phyloP scores from a whole-genome alignment of 441 rosid genomes.

The Gossypium gossypioides region DNA sequence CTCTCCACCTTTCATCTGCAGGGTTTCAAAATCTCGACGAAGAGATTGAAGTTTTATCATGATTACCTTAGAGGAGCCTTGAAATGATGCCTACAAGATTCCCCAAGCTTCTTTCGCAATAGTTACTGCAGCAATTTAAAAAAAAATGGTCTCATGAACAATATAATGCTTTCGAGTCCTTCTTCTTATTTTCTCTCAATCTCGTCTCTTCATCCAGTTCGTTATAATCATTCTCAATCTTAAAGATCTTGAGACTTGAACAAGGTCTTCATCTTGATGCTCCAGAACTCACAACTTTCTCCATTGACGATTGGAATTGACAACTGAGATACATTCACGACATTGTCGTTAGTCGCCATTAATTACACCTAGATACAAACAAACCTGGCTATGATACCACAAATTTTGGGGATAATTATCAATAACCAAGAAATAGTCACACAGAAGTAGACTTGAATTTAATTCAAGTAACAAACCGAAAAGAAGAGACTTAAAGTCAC shows the following conservation, averaged over 20 bases:
- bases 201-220: neutral
- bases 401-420: neutral
- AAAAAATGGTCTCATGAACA: too few relatives aligned
- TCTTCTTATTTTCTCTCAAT: too few relatives aligned
- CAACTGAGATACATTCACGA: neutral
- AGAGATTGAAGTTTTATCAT: neutral
- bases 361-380: neutral
- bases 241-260: neutral
- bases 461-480: neutral
- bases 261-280: neutral
- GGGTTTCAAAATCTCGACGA: neutral
- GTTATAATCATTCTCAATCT: neutral
- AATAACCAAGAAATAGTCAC: neutral
- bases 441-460: neutral
- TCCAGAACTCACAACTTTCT: neutral
- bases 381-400: neutral
- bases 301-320: neutral
- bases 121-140: too few relatives aligned
- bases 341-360: neutral
- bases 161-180: too few relatives aligned
- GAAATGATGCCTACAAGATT: neutral
- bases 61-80: neutral
- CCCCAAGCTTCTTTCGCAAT: neutral
- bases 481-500: neutral
- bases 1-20: neutral